A percentile compares a stretch with the other conserved stretches of the same genome.
Evolutionary conservation across 2,329 filamentous ascomycete species (phyloP).

Genomic region (Alternaria arbusti): DNA sequence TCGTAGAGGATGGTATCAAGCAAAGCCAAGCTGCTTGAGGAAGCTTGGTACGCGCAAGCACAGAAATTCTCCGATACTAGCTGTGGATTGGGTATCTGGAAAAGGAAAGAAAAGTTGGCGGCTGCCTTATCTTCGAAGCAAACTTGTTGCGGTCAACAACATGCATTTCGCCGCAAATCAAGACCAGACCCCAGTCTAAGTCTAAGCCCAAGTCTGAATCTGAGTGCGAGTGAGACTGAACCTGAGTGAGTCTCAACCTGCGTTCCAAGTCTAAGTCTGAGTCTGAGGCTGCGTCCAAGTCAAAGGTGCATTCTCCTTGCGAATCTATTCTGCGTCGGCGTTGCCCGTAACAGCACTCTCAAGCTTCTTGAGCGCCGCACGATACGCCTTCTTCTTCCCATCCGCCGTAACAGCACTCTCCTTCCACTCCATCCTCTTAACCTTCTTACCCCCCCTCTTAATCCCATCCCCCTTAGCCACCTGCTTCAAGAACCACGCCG

Average conservation of each 20-base stretch:
- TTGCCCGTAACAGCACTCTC: slow-evolving; percentile 63
- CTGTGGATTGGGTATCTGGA: background rate
- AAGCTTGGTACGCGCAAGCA: slow-evolving; percentile 20
- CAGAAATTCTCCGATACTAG: background rate
- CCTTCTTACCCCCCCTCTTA: slow-evolving; percentile 52
- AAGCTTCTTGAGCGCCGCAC: slow-evolving; percentile 65
- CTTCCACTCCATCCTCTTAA: slow-evolving; percentile 54
- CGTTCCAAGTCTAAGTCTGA: background rate
- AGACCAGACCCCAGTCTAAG: background rate
- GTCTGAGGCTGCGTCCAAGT: background rate
- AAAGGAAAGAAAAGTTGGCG: background rate
- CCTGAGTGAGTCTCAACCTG: too few relatives aligned
- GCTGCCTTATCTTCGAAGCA: background rate
- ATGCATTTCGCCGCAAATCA: background rate
- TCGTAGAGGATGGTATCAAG: background rate
- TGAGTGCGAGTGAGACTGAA: background rate
- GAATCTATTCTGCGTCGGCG: slow-evolving; percentile 14
- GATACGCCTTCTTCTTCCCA: slow-evolving; percentile 52
- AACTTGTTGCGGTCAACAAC: background rate
- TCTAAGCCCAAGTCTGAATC: background rate
- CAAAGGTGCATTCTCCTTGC: background rate
- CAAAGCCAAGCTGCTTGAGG: slow-evolving; percentile 15
- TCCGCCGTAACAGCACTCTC: slow-evolving; percentile 50
- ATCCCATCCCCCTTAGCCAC: slow-evolving; percentile 68
- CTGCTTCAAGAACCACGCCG: slow-evolving; percentile 89